Conservation (phyloP, 768 basidiomycete genomes). For the Trametes elegans region DNA sequence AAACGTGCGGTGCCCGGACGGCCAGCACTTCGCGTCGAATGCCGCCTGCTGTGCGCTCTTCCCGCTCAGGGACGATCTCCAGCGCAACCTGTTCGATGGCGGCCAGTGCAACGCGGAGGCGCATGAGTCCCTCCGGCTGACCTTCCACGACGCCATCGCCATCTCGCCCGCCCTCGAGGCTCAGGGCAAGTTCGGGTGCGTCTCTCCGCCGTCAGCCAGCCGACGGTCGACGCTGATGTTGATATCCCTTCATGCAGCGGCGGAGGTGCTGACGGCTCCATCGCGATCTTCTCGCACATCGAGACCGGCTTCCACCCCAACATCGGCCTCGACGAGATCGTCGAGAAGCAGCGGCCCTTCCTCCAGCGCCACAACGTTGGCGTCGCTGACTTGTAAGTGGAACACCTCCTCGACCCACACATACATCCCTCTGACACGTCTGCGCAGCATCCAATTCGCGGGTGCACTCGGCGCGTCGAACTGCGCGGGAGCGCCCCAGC, state of each 20-base stretch:
- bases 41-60: constrained; percentile 33
- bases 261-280: constrained; percentile 43
- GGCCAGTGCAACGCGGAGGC: constrained; percentile 31
- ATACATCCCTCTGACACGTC: background rate
- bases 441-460: constrained; percentile 42
- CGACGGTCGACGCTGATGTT: background rate
- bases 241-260: constrained; percentile 11
- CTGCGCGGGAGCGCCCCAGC: constrained; percentile 30
- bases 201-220: constrained; percentile 7
- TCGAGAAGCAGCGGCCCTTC: constrained; percentile 10
- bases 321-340: constrained; percentile 37
- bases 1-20: constrained; percentile 30
- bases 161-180: constrained; percentile 21
- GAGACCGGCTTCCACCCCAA: constrained; percentile 45
- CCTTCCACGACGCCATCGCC: constrained; percentile 29
- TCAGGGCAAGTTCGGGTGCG: constrained; percentile 12
- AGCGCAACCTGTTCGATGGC: constrained; percentile 29
- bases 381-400: constrained; percentile 10
- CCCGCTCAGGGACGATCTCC: constrained; percentile 32
- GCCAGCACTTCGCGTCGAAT: constrained; percentile 29
- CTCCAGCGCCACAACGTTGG: constrained; percentile 9
- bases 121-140: constrained; percentile 28
- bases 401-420: background rate
- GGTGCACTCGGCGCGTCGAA: constrained; percentile 41
- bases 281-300: constrained; percentile 41